Percentiles rank a stretch among this genome's conserved stretches.
phyloP scores from a whole-genome alignment of 805 yeast genomes.

The Blastobotrys peoriensis region DNA sequence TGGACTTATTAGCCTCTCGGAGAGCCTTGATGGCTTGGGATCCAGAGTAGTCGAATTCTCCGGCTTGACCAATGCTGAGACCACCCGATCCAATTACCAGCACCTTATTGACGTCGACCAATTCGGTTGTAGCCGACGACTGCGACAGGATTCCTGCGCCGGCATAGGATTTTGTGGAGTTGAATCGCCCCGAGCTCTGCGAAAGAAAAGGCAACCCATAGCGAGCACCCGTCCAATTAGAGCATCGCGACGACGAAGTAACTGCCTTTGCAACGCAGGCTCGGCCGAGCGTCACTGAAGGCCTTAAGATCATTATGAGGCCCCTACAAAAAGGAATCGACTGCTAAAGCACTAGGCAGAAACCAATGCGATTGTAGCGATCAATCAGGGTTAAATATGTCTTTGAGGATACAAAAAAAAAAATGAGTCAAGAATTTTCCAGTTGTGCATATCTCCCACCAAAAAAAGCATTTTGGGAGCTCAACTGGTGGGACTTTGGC shows the following conservation, averaged over 20 bases:
- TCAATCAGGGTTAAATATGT: too few species aligned
- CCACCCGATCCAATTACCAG: conserved; percentile 97
- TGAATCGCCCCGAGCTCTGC: conserved; percentile 4
- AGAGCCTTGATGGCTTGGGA: conserved; percentile 96
- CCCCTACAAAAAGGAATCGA: too few species aligned
- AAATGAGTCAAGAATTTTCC: too few species aligned
- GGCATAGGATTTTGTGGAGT: conserved; percentile 22
- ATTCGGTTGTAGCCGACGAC: conserved; percentile 21
- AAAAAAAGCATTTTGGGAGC: too few species aligned
- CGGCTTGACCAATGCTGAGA: conserved; percentile 95
- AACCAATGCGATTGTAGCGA: too few species aligned
- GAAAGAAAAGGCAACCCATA: not conserved
- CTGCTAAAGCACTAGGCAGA: too few species aligned
- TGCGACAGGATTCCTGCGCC: conserved; percentile 36
- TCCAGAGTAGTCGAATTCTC: conserved; percentile 93
- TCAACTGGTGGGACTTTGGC: too few species aligned
- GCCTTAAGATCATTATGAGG: not conserved
- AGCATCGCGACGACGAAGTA: too few species aligned
- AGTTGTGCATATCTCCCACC: too few species aligned
- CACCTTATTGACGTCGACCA: conserved; percentile 83
- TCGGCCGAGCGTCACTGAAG: not conserved
- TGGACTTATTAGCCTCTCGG: conserved; percentile 78
- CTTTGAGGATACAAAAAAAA: too few species aligned
- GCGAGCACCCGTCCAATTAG: not conserved
- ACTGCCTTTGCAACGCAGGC: too few species aligned